Evolutionary conservation across 2,329 filamentous ascomycete species (phyloP).

Genomic region (Ramularia endophylla): DNA sequence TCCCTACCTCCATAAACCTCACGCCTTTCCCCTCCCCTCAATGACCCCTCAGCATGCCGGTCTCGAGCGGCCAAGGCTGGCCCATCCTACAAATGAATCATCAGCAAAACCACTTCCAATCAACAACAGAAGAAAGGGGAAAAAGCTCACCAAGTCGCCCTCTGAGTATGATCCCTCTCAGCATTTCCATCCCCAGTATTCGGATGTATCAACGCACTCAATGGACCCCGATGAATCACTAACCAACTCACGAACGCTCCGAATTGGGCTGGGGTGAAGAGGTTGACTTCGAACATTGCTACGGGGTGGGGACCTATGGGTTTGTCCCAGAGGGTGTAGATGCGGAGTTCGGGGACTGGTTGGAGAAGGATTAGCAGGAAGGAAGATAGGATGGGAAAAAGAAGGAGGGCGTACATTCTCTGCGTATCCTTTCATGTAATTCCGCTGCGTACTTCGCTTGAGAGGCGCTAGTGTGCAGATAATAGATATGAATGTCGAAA

Average conservation of each 20-base stretch:
- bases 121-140: background rate
- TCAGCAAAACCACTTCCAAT: background rate
- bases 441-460: conserved; percentile 64
- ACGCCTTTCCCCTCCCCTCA: too few relatives aligned
- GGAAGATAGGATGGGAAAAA: background rate
- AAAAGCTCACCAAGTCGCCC: conserved; percentile 56
- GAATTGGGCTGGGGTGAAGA: conserved; percentile 79
- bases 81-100: conserved; percentile 46
- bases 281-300: conserved; percentile 88
- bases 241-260: conserved; percentile 86
- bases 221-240: conserved; percentile 69
- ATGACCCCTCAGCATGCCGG: conserved; percentile 43
- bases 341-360: conserved; percentile 73
- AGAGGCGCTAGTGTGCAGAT: conserved; percentile 55
- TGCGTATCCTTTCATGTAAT: conserved; percentile 70
- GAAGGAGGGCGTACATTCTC: conserved; percentile 56
- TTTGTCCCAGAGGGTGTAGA: conserved; percentile 70
- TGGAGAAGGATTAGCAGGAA: background rate
- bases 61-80: conserved; percentile 56
- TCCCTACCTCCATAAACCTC: too few relatives aligned
- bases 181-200: conserved; percentile 65
- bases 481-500: conserved; percentile 87
- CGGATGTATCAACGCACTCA: conserved; percentile 75
- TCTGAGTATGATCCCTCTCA: conserved; percentile 58
- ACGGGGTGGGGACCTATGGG: conserved; percentile 77